Base-by-base conservation (phyloP, 352 stramenopile genomes). In the Plasmopara viticola region DNA sequence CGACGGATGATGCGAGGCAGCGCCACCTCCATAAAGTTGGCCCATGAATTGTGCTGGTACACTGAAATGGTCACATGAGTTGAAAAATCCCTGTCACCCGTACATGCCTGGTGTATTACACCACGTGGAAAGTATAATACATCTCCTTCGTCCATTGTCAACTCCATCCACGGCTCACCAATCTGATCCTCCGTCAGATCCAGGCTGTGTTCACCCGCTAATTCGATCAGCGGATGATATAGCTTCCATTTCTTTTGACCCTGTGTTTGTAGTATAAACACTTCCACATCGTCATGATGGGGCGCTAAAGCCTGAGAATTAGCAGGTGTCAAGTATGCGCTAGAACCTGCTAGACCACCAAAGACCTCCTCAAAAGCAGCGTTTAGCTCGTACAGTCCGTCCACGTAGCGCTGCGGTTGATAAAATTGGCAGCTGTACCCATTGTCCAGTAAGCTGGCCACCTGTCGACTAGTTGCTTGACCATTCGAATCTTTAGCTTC, bases 201-300 rank as follows among this genome's bases (percentile, higher is more conserved):
- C 28, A 68, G 80, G 68, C 79, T 91, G 59, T 90, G 78, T 57
- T 92, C 82, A 29, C 80, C 80, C 5, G 84, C 68, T 31, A 94
- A 49, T 48, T 89, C 76, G 2, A 84, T 66, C 30, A 90, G 58
- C 13, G 82, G 82, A 34, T 72, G 70, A 47, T 94, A 94, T 10
- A 94, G 68, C 64, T 93, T 91, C 84, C 84, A 94, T 62, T 90
- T 84, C 62, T 94, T 94, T n/a, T 72, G 63, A 8, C 84, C 82
- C 60, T 94, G 66, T 1, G 84, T 94, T 60, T 94, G 80, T 12
- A 90, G 57, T 29, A 94, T 79, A 64, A 94, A 94, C 17, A 93
- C 82, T 48, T 94, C 84, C 12, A 94, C 82, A 38, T 94, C 80
- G 29, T 94, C 84, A 47, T 94, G 69, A 54, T 94, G 82, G 5